Evolutionary conservation across 108 stramenopile species (phyloP).

Genomic region (Epipyxis sp.): DNA sequence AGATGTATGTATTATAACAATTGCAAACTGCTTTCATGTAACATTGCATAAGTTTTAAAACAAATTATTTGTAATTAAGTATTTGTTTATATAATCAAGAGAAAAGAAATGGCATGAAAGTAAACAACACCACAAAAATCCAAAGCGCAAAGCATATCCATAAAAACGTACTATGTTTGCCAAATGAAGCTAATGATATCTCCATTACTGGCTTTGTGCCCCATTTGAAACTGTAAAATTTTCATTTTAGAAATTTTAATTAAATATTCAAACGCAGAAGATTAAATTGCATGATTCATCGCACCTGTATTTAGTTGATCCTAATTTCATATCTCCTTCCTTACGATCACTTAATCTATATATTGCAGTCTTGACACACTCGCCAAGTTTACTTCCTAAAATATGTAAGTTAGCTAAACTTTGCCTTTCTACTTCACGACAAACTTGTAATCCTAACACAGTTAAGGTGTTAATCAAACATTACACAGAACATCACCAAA

Average conservation of each 20-base stretch:
- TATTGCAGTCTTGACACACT: neutral
- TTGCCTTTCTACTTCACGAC: conserved; percentile 15
- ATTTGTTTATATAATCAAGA: no score
- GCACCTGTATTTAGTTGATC: neutral
- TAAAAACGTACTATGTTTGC: neutral
- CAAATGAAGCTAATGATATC: conserved; percentile 3
- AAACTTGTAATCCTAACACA: conserved; percentile 9
- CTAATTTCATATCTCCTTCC: neutral
- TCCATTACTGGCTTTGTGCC: conserved; percentile 26
- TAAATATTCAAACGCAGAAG: neutral
- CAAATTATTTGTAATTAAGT: neutral
- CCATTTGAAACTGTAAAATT: conserved; percentile 17
- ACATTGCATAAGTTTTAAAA: neutral
- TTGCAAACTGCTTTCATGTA: no score
- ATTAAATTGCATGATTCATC: neutral
- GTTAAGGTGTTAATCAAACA: conserved; percentile 5
- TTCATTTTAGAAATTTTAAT: neutral
- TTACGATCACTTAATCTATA: conserved; percentile 21
- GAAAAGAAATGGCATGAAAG: conserved; percentile 12
- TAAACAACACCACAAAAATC: neutral
- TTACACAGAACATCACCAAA: no score
- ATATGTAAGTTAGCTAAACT: conserved; percentile 20
- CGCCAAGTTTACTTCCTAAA: conserved; percentile 3
- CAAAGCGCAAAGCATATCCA: conserved; percentile 6
- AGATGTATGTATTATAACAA: no score